Conservation (phyloP, 495 filamentous ascomycete species). For the Penicillium turbatum region DNA sequence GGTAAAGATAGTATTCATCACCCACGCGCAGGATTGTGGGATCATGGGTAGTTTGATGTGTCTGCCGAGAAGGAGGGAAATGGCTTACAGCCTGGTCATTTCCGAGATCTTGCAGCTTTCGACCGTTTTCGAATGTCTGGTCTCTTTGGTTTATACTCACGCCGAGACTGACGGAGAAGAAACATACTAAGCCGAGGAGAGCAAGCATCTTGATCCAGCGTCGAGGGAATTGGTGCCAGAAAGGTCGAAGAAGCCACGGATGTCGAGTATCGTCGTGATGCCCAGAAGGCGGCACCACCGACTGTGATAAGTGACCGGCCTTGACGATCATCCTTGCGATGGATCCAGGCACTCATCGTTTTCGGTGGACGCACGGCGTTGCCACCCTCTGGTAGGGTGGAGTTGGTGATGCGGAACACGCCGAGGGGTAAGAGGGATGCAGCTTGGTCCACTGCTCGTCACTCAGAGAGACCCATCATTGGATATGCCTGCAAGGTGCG, state of each 20-base stretch:
- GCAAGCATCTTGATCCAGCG: conserved; percentile 27
- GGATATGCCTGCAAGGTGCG: conserved; percentile 25
- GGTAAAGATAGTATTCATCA: conserved; percentile 37
- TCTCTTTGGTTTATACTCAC: conserved; percentile 10
- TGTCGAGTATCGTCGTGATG: conserved; percentile 16
- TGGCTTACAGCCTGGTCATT: conserved; percentile 1
- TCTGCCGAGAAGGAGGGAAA: conserved; percentile 30
- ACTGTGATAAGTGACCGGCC: conserved; percentile 25
- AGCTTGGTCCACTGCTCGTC: conserved; percentile 16
- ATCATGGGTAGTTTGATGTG: conserved; percentile 38
- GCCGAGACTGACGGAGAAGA: conserved; percentile 19
- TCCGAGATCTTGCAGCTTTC: conserved; percentile 10
- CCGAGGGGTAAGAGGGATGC: conserved; percentile 19
- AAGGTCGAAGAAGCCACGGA: conserved; percentile 16
- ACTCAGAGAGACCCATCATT: conserved; percentile 7
- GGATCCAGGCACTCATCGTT: conserved; percentile 26
- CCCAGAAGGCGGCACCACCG: conserved; percentile 17
- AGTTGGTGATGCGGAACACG: conserved; percentile 17
- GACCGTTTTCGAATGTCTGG: not conserved
- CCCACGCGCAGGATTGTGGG: conserved; percentile 36
- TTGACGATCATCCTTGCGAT: conserved; percentile 24
- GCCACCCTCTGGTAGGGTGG: conserved; percentile 16
- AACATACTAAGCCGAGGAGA: conserved; percentile 19
- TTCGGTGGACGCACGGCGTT: conserved; percentile 24
- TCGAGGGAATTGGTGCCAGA: conserved; percentile 20